Base-by-base conservation (phyloP, 306 rosid species). In the Alnus glutinosa region DNA sequence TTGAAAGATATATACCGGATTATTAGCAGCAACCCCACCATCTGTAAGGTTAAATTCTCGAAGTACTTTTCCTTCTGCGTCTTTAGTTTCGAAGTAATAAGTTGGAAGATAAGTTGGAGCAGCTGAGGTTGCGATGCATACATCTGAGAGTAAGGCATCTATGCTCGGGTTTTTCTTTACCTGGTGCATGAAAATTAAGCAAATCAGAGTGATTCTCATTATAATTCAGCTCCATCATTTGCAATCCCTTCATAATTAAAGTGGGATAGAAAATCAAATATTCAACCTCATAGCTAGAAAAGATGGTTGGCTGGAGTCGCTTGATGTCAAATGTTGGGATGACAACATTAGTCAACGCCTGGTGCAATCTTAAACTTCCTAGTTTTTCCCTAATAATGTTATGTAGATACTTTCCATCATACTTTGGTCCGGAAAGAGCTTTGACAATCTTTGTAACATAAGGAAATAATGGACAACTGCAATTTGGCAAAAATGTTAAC, bases 101-200 rank as follows among this genome's bases (percentile, higher is more conserved):
- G 97, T 88, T 4, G 97, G 97, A 57, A 89, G 73, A 80, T 89
- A 88, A n/a, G 97, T 91, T 16, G 97, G 97, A 16, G 97, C 93
- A 9, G 97, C 97, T 0, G 93, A 89, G 12, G 97, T 91, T n/a
- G 84, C 76, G 15, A 89, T 89, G 86, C 93, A 81, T 81, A 91
- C 83, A 70, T 91, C 96, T 3, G 91, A 83, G 14, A 88, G 55
- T 19, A 42, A 67, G 0, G 83, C 92, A 75, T 89, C 76, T 36
- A 78, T 10, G 1, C 13, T 50, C 15, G 85, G 87, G 23, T 77
- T 52, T 0, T 77, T 42, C 74, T 85, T 78, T 57, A 85, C 51
- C 97, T 89, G 84, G 13, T 1, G 5, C 7, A 42, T n/a, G 42
- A 30, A 19, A 5, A 4, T 23, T 23, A 23, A 23, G 14, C 3